Percentiles rank a stretch among this genome's conserved stretches.
Conservation (phyloP, 179 eudicot genomes). For the Silene coronaria region DNA sequence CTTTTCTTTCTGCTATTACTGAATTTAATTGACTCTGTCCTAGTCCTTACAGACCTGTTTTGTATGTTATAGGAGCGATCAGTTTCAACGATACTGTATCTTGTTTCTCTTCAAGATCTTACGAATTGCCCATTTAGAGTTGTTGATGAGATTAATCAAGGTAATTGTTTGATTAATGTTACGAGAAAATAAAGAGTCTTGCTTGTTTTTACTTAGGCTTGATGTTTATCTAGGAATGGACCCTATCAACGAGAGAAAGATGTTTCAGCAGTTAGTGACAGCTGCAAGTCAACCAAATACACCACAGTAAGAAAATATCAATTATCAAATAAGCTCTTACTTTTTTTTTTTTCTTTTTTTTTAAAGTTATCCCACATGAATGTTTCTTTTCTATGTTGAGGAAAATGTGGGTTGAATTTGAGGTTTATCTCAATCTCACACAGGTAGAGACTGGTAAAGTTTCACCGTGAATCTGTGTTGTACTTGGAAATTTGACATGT, state of each 20-base stretch:
- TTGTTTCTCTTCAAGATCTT: conserved; percentile 95
- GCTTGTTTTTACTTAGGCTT: conserved; percentile 1
- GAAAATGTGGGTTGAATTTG: no score
- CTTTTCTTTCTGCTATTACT: conserved; percentile 10
- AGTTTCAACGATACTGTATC: conserved; percentile 93
- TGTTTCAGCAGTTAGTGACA: conserved; percentile 97
- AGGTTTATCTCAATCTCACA: no score
- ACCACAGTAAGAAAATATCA: conserved; percentile 65
- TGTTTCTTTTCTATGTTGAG: background rate
- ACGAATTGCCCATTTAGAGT: conserved; percentile 98
- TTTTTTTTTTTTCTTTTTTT: background rate
- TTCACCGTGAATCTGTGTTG: no score
- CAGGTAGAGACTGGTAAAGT: no score
- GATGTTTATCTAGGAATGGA: conserved; percentile 70
- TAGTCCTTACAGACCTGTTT: conserved; percentile 16
- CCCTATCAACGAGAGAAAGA: conserved; percentile 90
- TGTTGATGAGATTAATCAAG: conserved; percentile 99
- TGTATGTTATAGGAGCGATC: conserved; percentile 73
- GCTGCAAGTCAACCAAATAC: conserved; percentile 93
- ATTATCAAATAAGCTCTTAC: background rate
- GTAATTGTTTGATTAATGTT: conserved; percentile 25
- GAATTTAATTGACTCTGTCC: background rate
- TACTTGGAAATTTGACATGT: no score
- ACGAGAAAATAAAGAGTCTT: background rate
- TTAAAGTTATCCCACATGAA: background rate